A percentile compares a stretch with the other conserved stretches of the same genome.
These are phyloP conservation scores for Penicillium sp. DNA, from an alignment of 2,329 filamentous ascomycete genomes.

Conservation along the genomic window DNA sequence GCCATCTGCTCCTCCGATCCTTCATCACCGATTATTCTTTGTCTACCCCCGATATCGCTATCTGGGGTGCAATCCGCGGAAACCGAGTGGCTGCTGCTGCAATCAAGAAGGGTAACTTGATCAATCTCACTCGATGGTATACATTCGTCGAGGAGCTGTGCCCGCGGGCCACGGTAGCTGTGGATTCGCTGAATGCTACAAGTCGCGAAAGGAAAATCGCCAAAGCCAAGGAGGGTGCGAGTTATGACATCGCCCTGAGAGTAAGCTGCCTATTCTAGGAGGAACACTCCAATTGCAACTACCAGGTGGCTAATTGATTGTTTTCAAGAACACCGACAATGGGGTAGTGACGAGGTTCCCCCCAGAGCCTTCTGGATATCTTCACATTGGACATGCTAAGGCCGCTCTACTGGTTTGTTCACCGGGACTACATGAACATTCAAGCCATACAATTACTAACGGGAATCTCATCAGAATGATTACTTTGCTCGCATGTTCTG, in stretches of 20 bases:
- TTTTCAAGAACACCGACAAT: constrained; percentile 71
- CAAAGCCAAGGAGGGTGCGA: constrained; percentile 75
- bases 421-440: no score
- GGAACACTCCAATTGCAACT: no score
- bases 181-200: constrained; percentile 70
- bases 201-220: constrained; percentile 69
- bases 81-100: constrained; percentile 84
- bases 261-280: no score
- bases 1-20: constrained; percentile 81
- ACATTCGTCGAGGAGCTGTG: constrained; percentile 79
- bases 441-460: no score
- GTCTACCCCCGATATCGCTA: constrained; percentile 73
- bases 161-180: constrained; percentile 71
- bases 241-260: constrained; percentile 79
- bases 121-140: constrained; percentile 85
- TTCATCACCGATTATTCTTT: constrained; percentile 82
- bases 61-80: constrained; percentile 80
- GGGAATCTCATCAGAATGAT: constrained; percentile 61
- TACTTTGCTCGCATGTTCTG: constrained; percentile 71
- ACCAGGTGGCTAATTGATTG: no score
- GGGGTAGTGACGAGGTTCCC: constrained; percentile 91
- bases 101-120: constrained; percentile 74
- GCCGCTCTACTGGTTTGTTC: constrained; percentile 67
- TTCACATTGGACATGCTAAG: constrained; percentile 96
- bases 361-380: constrained; percentile 90